Percentiles rank a stretch among this genome's conserved stretches.
These are phyloP conservation scores for Penicillium sp. DNA, from an alignment of 2,329 filamentous ascomycete species.

Conservation along the genomic window DNA sequence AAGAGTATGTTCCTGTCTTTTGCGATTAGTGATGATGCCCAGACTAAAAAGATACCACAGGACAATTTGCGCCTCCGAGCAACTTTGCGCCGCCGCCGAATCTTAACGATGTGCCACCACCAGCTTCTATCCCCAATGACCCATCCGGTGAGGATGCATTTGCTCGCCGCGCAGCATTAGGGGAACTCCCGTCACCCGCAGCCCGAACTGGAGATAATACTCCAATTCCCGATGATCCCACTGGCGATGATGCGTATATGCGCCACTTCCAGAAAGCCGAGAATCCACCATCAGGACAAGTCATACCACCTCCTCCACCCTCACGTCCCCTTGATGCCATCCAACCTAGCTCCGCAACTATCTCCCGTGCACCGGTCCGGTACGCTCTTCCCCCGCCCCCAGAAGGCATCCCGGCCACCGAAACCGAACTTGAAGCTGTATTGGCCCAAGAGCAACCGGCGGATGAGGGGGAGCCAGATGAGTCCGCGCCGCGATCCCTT, in stretches of 20 bases:
- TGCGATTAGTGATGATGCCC: background rate
- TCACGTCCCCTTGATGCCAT: slow-evolving; percentile 34
- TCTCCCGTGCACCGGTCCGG: slow-evolving; percentile 68
- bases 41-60: slow-evolving; percentile 21
- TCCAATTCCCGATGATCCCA: slow-evolving; percentile 24
- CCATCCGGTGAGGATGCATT: slow-evolving; percentile 63
- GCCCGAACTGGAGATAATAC: slow-evolving; percentile 24
- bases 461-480: slow-evolving; percentile 28
- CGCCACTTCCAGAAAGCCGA: slow-evolving; percentile 21
- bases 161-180: slow-evolving; percentile 53
- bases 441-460: slow-evolving; percentile 35
- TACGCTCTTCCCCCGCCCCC: slow-evolving; percentile 53
- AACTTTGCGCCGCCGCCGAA: slow-evolving; percentile 47
- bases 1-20: slow-evolving; percentile 35
- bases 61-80: slow-evolving; percentile 44
- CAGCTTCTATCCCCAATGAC: slow-evolving; percentile 47
- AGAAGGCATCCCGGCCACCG: slow-evolving; percentile 45
- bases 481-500: slow-evolving; percentile 46
- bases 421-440: slow-evolving; percentile 45
- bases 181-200: slow-evolving; percentile 34
- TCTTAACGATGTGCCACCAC: slow-evolving; percentile 32
- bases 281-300: slow-evolving; percentile 18
- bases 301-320: slow-evolving; percentile 24
- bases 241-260: slow-evolving; percentile 22
- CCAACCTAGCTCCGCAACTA: slow-evolving; percentile 47